Evolutionary conservation across 176 grass and related monocot genomes (phyloP).

Genomic region (Eragrostis nindensis): DNA sequence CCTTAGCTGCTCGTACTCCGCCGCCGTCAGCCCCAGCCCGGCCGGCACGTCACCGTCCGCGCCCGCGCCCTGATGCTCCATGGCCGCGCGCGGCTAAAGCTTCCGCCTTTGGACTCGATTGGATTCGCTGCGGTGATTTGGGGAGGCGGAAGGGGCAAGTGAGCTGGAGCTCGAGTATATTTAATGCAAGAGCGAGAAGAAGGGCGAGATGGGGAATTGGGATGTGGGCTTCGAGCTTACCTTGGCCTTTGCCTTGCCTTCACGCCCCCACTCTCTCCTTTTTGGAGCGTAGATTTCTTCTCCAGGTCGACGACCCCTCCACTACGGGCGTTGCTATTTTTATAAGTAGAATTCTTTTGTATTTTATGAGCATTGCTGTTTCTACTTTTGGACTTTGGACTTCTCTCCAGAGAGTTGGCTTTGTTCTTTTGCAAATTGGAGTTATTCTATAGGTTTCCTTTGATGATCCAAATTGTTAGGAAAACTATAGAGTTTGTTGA

Average conservation of each 20-base stretch:
- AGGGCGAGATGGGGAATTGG: slow-evolving; percentile 42
- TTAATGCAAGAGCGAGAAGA: slow-evolving; percentile 19
- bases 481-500: not conserved
- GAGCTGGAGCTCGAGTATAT: slow-evolving; percentile 34
- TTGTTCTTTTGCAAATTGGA: not conserved
- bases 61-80: slow-evolving; percentile 44
- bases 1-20: slow-evolving; percentile 64
- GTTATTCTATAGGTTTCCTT: not conserved
- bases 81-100: not conserved
- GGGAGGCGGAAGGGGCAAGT: not conserved
- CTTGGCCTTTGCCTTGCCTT: not conserved
- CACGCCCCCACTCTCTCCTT: not conserved
- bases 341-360: not conserved
- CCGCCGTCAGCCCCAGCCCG: slow-evolving; percentile 62
- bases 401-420: not conserved
- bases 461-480: not conserved
- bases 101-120: slow-evolving; percentile 12
- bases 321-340: not conserved
- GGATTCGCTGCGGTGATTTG: slow-evolving; percentile 33
- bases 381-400: slow-evolving; percentile 19
- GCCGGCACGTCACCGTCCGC: slow-evolving; percentile 20
- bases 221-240: slow-evolving; percentile 19
- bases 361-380: not conserved
- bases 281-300: not conserved
- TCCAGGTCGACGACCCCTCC: not conserved